phyloP scores from a whole-genome alignment of 1,284 basidiomycete genomes.

The Grifola frondosa region DNA sequence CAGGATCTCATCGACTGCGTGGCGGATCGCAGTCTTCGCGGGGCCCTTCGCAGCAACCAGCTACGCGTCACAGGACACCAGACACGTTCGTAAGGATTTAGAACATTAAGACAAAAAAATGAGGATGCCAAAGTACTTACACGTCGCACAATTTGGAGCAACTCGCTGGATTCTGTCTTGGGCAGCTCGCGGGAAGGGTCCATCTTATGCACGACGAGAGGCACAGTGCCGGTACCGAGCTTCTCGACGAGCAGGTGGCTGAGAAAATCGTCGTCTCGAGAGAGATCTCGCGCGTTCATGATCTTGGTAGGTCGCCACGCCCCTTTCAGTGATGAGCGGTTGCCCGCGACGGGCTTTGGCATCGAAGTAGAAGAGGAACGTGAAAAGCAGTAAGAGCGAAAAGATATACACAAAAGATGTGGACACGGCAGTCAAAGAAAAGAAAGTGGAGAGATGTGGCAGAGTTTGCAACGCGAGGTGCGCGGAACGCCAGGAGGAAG shows the following conservation, averaged over 20 bases:
- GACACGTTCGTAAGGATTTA: constrained; percentile 8
- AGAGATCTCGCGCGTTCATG: constrained; percentile 84
- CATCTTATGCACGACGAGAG: constrained; percentile 84
- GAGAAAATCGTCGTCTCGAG: constrained; percentile 84
- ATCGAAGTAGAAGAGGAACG: constrained; percentile 13
- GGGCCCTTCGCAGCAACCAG: constrained; percentile 56
- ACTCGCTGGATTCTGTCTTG: constrained; percentile 63
- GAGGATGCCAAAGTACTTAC: constrained; percentile 44
- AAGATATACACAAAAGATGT: no score
- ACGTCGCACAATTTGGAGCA: constrained; percentile 72
- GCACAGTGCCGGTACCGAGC: constrained; percentile 71
- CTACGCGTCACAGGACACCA: constrained; percentile 35
- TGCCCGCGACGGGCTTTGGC: constrained; percentile 22
- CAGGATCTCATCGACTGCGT: constrained; percentile 73
- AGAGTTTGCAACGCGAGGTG: constrained; percentile 16
- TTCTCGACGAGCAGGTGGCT: constrained; percentile 84
- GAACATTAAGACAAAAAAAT: constrained; percentile 18
- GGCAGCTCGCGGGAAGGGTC: constrained; percentile 70
- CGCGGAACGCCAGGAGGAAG: constrained; percentile 11
- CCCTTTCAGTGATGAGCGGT: constrained; percentile 21
- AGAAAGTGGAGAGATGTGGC: neutral
- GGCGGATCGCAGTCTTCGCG: constrained; percentile 54
- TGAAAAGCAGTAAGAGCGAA: constrained; percentile 4
- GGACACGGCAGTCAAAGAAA: no score
- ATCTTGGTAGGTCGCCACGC: constrained; percentile 78